Conservation (phyloP, 352 stramenopile species). For the Phytophthora multivora region DNA sequence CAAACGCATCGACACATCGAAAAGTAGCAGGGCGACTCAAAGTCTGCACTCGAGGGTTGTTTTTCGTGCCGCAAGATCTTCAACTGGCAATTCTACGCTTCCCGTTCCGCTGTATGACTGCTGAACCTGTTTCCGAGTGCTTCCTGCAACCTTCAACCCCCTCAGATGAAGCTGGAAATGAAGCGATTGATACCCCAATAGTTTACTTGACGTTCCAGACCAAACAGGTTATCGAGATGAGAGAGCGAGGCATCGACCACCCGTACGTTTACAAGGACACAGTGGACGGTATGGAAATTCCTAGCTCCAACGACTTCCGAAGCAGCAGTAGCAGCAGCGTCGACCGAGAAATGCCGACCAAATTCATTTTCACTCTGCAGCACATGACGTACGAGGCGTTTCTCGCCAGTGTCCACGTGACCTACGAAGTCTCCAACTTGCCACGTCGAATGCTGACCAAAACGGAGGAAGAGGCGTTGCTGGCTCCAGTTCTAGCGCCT, state of each 20-base stretch:
- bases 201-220: conserved; percentile 69
- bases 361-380: conserved; percentile 79
- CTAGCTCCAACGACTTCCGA: background rate
- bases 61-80: conserved; percentile 87
- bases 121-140: conserved; percentile 54
- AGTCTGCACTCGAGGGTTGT: conserved; percentile 87
- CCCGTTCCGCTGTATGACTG: conserved; percentile 69
- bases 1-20: conserved; percentile 31
- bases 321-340: conserved; percentile 14
- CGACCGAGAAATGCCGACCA: conserved; percentile 29
- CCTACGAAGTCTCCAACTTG: conserved; percentile 62
- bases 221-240: conserved; percentile 72
- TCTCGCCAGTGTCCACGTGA: conserved; percentile 60
- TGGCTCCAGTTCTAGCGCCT: conserved; percentile 66
- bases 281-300: background rate
- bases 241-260: conserved; percentile 68
- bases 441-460: conserved; percentile 57
- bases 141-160: conserved; percentile 37
- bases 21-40: conserved; percentile 74
- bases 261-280: conserved; percentile 64
- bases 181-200: conserved; percentile 2
- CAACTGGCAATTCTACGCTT: conserved; percentile 78
- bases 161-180: background rate
- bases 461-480: conserved; percentile 64
- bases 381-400: conserved; percentile 72